Evolutionary conservation across 495 filamentous ascomycete genomes (phyloP).

Genomic region (Trichoderma virens): DNA sequence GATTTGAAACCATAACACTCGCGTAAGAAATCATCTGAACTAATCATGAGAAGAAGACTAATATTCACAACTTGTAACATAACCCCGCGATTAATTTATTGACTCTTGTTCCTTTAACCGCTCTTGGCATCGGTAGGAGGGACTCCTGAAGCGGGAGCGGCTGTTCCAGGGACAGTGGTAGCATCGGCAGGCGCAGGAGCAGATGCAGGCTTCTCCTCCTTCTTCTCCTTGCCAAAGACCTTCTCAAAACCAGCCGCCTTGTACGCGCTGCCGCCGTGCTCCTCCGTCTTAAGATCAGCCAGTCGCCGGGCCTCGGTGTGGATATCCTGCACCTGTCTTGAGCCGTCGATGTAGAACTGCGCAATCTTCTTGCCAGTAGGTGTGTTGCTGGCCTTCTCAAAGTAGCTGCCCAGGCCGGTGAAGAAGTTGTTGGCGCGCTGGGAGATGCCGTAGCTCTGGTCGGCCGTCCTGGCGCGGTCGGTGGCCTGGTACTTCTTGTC

Average conservation of each 20-base stretch:
- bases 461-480: constrained; percentile 67
- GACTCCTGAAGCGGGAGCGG: no score
- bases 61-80: not conserved
- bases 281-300: constrained; percentile 78
- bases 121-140: not conserved
- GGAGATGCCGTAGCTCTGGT: constrained; percentile 67
- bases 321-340: constrained; percentile 86
- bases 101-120: not conserved
- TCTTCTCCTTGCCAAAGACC: constrained; percentile 36
- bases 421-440: constrained; percentile 56
- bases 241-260: constrained; percentile 40
- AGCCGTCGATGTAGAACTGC: constrained; percentile 71
- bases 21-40: not conserved
- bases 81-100: not conserved
- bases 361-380: constrained; percentile 80
- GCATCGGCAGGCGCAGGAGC: no score
- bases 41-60: not conserved
- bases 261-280: constrained; percentile 39
- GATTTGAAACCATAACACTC: not conserved
- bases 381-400: constrained; percentile 80
- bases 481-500: constrained; percentile 75
- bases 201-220: constrained; percentile 6
- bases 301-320: constrained; percentile 82
- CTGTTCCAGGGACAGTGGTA: no score
- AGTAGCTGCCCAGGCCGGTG: constrained; percentile 63